Evolutionary conservation across 441 rosid species (phyloP), one percentile per base, ranked within the genome.

Genomic region (Populus hybrid): DNA sequence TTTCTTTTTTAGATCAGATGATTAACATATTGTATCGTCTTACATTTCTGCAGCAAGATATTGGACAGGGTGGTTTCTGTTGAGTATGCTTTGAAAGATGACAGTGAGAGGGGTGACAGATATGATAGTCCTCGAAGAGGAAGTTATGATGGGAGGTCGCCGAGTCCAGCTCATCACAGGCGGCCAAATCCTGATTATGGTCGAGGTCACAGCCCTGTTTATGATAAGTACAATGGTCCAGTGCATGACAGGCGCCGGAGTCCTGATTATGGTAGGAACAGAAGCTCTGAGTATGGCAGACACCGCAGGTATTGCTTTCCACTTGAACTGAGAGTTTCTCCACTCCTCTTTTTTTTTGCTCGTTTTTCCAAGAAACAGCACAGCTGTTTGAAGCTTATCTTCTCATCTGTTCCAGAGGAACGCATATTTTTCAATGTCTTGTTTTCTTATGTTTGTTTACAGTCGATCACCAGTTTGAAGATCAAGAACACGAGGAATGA

Each of bases 11-110:
- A 63, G 29, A 16, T 26, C 40, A 14, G 35, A 28, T 35, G 23
- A 24, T n/a, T 36, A 26, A n/a, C 16, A 53, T 53, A 53, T 9
- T 28, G 6, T 26, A 2, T 2, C 0, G 14, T 23, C 53, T 42
- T 69, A 31, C 76, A 24, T 69, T 33, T 73, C 28, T 77, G 75
- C 92, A 92, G 97, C 86, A 94, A 90, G 79, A 78, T 94, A 71
- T 67, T 90, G 82, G 96, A 91, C 84, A 84, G 98, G 78, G 92
- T 92, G 71, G 93, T 94, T 3, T 92, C 98, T n/a, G 92, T 94
- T 74, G 97, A 92, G 87, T 92, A 94, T 80, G 97, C 98, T 76
- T 68, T 94, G 80, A 90, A 87, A 83, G 97, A 94, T 84, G 98
- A 91, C 74, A 84, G 84, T 78, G 94, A 92, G 82, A 84, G 87